A percentile compares a stretch with the other conserved stretches of the same genome.
These are phyloP conservation scores for Hypericum androsaemum DNA, from an alignment of 345 rosid species.

Conservation along the genomic window DNA sequence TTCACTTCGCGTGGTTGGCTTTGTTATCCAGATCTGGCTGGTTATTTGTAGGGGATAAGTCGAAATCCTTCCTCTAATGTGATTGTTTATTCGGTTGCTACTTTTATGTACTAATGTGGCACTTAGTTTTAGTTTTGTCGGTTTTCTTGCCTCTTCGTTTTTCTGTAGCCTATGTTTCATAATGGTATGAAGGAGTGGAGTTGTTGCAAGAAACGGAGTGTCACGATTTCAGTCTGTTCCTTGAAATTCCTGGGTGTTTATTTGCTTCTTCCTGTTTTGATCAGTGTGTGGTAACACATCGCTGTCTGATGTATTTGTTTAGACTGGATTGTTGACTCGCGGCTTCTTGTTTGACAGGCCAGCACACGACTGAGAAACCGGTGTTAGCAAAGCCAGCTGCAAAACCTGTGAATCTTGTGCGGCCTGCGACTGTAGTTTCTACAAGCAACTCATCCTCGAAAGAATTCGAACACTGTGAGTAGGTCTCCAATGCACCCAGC, in stretches of 20 bases:
- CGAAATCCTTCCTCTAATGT: too few species aligned
- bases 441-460: constrained; percentile 50
- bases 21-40: too few species aligned
- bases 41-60: too few species aligned
- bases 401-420: constrained; percentile 24
- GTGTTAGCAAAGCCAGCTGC: constrained; percentile 38
- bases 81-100: too few species aligned
- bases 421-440: constrained; percentile 29
- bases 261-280: background rate
- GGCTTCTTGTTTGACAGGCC: constrained; percentile 36
- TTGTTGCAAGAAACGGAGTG: constrained; percentile 94
- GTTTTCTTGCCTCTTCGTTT: constrained; percentile 7
- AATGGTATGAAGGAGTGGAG: constrained; percentile 99
- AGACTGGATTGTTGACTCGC: constrained; percentile 7
- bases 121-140: too few species aligned
- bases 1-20: too few species aligned
- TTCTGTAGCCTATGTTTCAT: constrained; percentile 71
- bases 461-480: too few species aligned
- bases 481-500: too few species aligned
- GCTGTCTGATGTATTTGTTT: background rate
- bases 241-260: constrained; percentile 82
- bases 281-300: background rate
- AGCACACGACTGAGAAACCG: constrained; percentile 90
- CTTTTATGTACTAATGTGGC: background rate
- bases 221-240: constrained; percentile 74